Base-by-base conservation (phyloP, 768 basidiomycete species). In the Suillus tomentosus region DNA sequence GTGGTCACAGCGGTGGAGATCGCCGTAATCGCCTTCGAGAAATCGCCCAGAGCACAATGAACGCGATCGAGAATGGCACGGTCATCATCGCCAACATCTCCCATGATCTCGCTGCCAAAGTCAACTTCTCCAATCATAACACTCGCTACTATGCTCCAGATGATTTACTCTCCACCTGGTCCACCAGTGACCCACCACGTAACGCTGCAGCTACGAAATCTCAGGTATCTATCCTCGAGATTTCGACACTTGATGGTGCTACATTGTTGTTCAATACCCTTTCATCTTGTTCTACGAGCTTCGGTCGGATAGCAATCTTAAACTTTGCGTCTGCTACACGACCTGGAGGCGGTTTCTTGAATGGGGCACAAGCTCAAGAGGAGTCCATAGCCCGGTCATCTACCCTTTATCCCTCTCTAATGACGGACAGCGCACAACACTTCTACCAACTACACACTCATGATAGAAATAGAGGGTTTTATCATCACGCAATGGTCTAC, bases 311-410 rank as follows among this genome's bases (percentile, higher is more conserved):
- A 13, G 90, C 89, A 22, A 75, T 92, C 17, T 83, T 93, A 36
- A 92, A 88, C 71, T 92, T 92, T 69, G 91, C 91, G 2, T 89
- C 88, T 1, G 90, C 91, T 4, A 88, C 83, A 59, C 85, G 85
- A 43, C 87, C 89, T 1, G 91, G 91, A 2, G 91, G 92, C 4
- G 92, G 92, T 7, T 92, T 94, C 74, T 80, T 84, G 64, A 80
- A 74, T 62, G 92, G 91, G 17, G 85, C 89, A 0, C 85, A 87
- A 64, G 91, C 92, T 2, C 91, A 94, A 69, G 92, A 94, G 73
- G 91, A 94, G 73, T 87, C 87, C 43, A 83, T 94, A 68, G 90
- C 91, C 13, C 86, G 91, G 48, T 85, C 90, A 5, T 91, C 90
- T 13, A 89, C 87, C 6, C 76, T 94, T 7, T 90, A 87, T 67